Evolutionary conservation across 352 stramenopile species (phyloP).

Genomic region (Phytophthora fragariaefolia): DNA sequence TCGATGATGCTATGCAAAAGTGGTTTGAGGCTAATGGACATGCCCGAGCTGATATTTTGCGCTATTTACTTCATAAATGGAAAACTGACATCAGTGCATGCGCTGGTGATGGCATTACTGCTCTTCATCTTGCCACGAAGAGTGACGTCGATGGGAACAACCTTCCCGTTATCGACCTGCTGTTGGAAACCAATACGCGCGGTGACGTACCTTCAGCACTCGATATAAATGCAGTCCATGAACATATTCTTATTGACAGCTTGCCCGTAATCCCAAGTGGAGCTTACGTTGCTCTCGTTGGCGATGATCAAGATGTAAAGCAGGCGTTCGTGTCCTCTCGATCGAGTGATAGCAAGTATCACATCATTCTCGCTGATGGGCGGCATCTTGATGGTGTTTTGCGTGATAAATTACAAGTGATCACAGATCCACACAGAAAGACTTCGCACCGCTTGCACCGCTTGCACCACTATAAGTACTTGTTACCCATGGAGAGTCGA

Average conservation of each 20-base stretch:
- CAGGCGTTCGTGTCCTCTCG: constrained; percentile 55
- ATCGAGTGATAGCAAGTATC: constrained; percentile 56
- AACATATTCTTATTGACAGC: constrained; percentile 54
- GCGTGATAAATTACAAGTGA: constrained; percentile 45
- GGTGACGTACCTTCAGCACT: background rate
- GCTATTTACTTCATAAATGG: constrained; percentile 41
- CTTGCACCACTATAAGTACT: constrained; percentile 50
- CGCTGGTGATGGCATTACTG: constrained; percentile 45
- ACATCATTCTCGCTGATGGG: constrained; percentile 60
- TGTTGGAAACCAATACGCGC: constrained; percentile 32
- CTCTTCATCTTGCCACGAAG: constrained; percentile 59
- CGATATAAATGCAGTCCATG: constrained; percentile 67
- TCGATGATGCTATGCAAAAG: constrained; percentile 56
- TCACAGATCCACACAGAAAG: constrained; percentile 5
- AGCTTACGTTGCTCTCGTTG: constrained; percentile 21
- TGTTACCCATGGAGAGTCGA: constrained; percentile 54
- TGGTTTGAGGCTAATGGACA: constrained; percentile 48
- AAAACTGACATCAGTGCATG: constrained; percentile 40
- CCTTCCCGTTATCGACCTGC: constrained; percentile 49
- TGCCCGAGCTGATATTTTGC: constrained; percentile 48
- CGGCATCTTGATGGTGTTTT: constrained; percentile 45
- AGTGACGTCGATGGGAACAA: constrained; percentile 60
- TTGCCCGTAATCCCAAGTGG: constrained; percentile 45
- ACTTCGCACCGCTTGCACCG: background rate
- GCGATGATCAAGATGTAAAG: constrained; percentile 20